Conservation (phyloP, 805 yeast species). For the Pichia paraexigua region DNA sequence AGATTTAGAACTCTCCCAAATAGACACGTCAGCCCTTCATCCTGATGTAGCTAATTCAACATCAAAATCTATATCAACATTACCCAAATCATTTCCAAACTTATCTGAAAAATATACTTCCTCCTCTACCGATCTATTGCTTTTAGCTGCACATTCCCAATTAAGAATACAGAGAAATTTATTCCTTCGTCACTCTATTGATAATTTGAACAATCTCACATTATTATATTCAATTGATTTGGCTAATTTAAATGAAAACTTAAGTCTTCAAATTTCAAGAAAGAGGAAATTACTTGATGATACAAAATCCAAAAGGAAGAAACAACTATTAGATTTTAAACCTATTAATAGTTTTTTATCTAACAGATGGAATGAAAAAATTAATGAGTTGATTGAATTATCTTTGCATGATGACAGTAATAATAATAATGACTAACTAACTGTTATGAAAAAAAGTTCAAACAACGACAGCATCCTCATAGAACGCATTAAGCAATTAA, state of each 20-base stretch:
- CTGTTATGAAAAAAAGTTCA: no score
- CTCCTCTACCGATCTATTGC: background rate
- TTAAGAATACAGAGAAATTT: background rate
- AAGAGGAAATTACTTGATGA: constrained; percentile 39
- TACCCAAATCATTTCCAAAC: background rate
- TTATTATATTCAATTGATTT: background rate
- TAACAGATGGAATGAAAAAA: constrained; percentile 44
- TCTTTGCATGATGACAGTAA: constrained; percentile 8
- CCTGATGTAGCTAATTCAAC: background rate
- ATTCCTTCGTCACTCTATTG: background rate
- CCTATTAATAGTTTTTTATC: constrained; percentile 38
- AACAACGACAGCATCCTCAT: no score
- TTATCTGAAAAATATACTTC: background rate
- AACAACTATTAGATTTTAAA: constrained; percentile 34
- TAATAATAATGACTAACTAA: background rate
- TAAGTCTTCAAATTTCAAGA: background rate
- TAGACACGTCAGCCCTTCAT: background rate
- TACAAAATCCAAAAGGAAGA: constrained; percentile 34
- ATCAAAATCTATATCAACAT: background rate
- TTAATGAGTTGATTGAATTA: constrained; percentile 32
- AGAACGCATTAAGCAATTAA: no score
- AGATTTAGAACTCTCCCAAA: background rate
- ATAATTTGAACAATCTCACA: background rate
- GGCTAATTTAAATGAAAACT: background rate
- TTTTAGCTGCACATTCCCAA: background rate